Conservation (phyloP, 768 basidiomycete genomes). For the Pisolithus sp. region DNA sequence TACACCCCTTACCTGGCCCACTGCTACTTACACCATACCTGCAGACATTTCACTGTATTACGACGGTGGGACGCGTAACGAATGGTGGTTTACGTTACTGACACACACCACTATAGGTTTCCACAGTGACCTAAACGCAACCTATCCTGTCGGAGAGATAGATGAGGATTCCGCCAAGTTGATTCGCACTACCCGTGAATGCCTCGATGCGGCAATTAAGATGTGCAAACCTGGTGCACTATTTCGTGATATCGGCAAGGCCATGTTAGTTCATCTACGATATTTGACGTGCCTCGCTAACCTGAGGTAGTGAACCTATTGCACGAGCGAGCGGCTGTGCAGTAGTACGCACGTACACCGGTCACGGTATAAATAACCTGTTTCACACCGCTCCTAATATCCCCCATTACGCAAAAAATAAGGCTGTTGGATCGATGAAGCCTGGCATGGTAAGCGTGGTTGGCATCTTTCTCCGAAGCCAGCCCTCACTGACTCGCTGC, state of each 20-base stretch:
- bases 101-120: conserved; percentile 45
- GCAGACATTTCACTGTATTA: conserved; percentile 77
- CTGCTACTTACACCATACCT: conserved; percentile 11
- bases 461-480: background rate
- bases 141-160: conserved; percentile 83
- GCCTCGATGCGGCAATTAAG: conserved; percentile 84
- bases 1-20: conserved; percentile 4
- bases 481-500: background rate
- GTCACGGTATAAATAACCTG: conserved; percentile 82
- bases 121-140: conserved; percentile 90
- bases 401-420: conserved; percentile 93
- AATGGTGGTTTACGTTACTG: background rate
- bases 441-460: conserved; percentile 70
- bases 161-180: conserved; percentile 80
- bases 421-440: conserved; percentile 90
- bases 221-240: conserved; percentile 90
- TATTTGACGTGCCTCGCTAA: conserved; percentile 14
- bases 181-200: conserved; percentile 75
- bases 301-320: conserved; percentile 62
- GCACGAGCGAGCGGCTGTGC: conserved; percentile 79
- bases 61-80: conserved; percentile 43
- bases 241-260: conserved; percentile 82
- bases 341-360: conserved; percentile 89
- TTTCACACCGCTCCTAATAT: conserved; percentile 87
- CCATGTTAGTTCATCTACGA: conserved; percentile 51